phyloP scores from a whole-genome alignment of 257 asterid species.

The Nicotiana attenuata region DNA sequence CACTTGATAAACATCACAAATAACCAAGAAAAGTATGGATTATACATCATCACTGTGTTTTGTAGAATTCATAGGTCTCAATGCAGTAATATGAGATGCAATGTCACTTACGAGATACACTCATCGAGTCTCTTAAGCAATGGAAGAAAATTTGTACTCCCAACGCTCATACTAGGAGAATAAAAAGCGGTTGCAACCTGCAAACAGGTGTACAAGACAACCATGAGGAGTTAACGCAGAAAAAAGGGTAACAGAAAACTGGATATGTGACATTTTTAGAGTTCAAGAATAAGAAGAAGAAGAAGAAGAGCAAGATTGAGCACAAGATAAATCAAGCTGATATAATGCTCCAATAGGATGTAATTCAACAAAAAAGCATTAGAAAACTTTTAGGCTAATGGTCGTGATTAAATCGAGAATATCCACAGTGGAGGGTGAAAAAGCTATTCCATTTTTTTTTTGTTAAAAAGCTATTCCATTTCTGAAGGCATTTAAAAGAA shows the following conservation, averaged over 20 bases:
- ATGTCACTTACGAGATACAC: constrained; percentile 80
- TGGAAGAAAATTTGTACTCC: constrained; percentile 76
- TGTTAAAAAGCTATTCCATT: background rate
- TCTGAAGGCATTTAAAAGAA: background rate
- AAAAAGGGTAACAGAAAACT: background rate
- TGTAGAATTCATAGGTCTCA: background rate
- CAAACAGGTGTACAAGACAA: constrained; percentile 30
- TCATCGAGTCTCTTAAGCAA: constrained; percentile 90
- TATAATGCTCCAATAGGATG: background rate
- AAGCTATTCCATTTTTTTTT: background rate
- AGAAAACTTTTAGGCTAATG: background rate
- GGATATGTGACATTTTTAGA: background rate
- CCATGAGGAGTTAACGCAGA: background rate
- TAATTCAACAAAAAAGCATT: background rate
- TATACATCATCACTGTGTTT: background rate
- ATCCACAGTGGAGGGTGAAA: background rate
- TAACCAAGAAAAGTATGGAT: background rate
- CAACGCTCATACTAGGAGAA: constrained; percentile 84
- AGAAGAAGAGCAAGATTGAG: background rate
- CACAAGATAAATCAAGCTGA: background rate
- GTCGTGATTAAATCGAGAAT: background rate
- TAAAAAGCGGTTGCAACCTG: constrained; percentile 97
- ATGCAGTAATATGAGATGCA: background rate
- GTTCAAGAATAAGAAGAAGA: background rate
- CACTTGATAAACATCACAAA: background rate